Evolutionary conservation across 352 stramenopile genomes (phyloP).

Genomic region (Phytophthora gonapodyides): DNA sequence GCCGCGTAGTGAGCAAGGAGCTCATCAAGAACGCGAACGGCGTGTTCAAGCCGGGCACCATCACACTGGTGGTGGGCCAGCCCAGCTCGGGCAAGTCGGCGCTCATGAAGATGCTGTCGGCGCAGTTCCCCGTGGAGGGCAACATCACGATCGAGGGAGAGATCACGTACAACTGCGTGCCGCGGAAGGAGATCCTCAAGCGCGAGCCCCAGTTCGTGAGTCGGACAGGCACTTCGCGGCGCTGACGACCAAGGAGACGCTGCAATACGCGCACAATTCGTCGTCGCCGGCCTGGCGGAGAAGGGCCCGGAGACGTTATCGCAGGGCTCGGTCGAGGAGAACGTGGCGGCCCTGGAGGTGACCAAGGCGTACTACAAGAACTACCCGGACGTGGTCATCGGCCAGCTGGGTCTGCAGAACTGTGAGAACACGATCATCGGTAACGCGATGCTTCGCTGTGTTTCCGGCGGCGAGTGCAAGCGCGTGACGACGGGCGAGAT

Average conservation of each 20-base stretch:
- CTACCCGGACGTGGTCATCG: slow-evolving; percentile 31
- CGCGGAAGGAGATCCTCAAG: slow-evolving; percentile 20
- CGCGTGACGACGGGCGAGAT: slow-evolving; percentile 87
- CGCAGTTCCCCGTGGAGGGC: slow-evolving; percentile 24
- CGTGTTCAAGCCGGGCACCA: slow-evolving; percentile 23
- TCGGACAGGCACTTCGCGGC: slow-evolving; percentile 34
- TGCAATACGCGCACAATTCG: slow-evolving; percentile 39
- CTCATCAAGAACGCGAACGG: slow-evolving; percentile 35
- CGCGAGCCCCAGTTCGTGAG: slow-evolving; percentile 34
- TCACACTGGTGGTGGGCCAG: slow-evolving; percentile 15
- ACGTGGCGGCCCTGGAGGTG: slow-evolving; percentile 20
- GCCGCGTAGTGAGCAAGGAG: slow-evolving; percentile 29
- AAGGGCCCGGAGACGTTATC: slow-evolving; percentile 38
- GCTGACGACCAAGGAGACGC: slow-evolving; percentile 35
- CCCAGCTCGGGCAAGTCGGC: slow-evolving; percentile 14
- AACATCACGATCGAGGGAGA: slow-evolving; percentile 28
- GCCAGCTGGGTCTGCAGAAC: slow-evolving; percentile 46
- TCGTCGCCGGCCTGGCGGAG: slow-evolving; percentile 24
- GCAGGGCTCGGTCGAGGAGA: slow-evolving; percentile 23
- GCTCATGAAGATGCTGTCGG: slow-evolving; percentile 36
- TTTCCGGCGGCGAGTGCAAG: slow-evolving; percentile 66
- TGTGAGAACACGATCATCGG: slow-evolving; percentile 65
- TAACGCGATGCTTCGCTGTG: slow-evolving; percentile 55
- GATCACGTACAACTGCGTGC: slow-evolving; percentile 21
- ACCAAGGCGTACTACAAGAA: slow-evolving; percentile 33